Evolutionary conservation across 2,329 filamentous ascomycete genomes (phyloP).

Genomic region (Aspergillus pseudonomiae): DNA sequence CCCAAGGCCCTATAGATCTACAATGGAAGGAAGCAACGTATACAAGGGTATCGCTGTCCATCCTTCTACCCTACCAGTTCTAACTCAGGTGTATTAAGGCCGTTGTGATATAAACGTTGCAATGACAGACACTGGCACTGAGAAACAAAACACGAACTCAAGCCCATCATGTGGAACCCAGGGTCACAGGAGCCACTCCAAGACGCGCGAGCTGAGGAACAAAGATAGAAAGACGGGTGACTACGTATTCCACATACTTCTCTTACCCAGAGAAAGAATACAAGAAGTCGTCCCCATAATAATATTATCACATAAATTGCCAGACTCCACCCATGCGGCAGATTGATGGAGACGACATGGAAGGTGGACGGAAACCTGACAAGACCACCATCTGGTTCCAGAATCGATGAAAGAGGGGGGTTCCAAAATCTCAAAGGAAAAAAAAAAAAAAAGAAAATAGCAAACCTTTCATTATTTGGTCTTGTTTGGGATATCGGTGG

Average conservation of each 20-base stretch:
- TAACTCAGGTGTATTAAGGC: neutral
- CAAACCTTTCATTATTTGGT: neutral
- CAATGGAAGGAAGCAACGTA: neutral
- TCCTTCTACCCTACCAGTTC: neutral
- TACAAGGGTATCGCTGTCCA: neutral
- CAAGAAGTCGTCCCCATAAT: neutral
- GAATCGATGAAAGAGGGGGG: neutral
- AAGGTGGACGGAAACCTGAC: neutral
- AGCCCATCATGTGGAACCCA: neutral
- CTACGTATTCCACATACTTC: neutral
- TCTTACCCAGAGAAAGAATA: neutral
- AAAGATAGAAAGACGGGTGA: neutral
- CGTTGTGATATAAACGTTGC: neutral
- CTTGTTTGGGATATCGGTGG: neutral
- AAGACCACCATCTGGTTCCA: neutral
- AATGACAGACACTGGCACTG: neutral
- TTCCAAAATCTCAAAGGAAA: neutral
- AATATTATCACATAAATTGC: constrained; percentile 6
- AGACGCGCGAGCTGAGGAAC: neutral
- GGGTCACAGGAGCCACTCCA: neutral
- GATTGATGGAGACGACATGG: neutral
- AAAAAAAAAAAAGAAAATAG: neutral
- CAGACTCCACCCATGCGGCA: constrained; percentile 3
- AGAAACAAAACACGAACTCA: neutral
- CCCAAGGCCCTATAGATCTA: neutral